Percentiles rank a stretch among this genome's conserved stretches.
These are phyloP conservation scores for Pseudopyricularia cyperi DNA, from an alignment of 2,329 filamentous ascomycete genomes.

Conservation along the genomic window DNA sequence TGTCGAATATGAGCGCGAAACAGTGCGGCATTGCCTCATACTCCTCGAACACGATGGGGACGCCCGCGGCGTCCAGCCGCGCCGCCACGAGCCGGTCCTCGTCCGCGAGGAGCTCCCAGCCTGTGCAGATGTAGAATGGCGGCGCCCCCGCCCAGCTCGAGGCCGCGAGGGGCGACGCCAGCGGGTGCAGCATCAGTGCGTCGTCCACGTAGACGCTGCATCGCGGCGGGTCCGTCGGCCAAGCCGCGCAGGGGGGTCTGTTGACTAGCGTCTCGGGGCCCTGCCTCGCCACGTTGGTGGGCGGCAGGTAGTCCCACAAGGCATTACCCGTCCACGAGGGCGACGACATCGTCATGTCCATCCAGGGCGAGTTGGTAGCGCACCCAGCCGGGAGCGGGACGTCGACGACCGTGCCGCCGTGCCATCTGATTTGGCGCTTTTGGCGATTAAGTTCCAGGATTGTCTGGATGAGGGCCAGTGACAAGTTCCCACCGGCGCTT, in stretches of 20 bases:
- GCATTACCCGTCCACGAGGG: slow-evolving; percentile 39
- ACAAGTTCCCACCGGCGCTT: slow-evolving; percentile 59
- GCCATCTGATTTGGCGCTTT: slow-evolving; percentile 39
- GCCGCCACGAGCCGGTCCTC: slow-evolving; percentile 50
- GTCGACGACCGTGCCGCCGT: slow-evolving; percentile 36
- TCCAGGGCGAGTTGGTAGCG: slow-evolving; percentile 53
- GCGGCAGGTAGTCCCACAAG: slow-evolving; percentile 51
- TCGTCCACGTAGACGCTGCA: slow-evolving; percentile 42
- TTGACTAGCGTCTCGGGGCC: slow-evolving; percentile 12
- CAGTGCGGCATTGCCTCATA: slow-evolving; percentile 74
- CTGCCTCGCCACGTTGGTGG: slow-evolving; percentile 9
- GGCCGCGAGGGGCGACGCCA: slow-evolving; percentile 49
- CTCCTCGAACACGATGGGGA: slow-evolving; percentile 52
- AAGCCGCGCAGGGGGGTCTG: slow-evolving; percentile 32
- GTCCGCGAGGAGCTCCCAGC: slow-evolving; percentile 60
- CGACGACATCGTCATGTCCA: slow-evolving; percentile 53
- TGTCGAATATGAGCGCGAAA: slow-evolving; percentile 46
- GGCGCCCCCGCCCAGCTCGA: slow-evolving; percentile 47
- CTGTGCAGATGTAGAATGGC: slow-evolving; percentile 55
- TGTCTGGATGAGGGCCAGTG: slow-evolving; percentile 53
- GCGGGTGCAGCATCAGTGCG: slow-evolving; percentile 46
- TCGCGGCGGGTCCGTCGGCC: slow-evolving; percentile 44
- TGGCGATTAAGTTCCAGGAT: slow-evolving; percentile 47
- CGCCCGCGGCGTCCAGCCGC: slow-evolving; percentile 41
- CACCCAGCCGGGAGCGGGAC: slow-evolving; percentile 56